Conservation (phyloP, 257 asterid species). For the Solanum chaucha region DNA sequence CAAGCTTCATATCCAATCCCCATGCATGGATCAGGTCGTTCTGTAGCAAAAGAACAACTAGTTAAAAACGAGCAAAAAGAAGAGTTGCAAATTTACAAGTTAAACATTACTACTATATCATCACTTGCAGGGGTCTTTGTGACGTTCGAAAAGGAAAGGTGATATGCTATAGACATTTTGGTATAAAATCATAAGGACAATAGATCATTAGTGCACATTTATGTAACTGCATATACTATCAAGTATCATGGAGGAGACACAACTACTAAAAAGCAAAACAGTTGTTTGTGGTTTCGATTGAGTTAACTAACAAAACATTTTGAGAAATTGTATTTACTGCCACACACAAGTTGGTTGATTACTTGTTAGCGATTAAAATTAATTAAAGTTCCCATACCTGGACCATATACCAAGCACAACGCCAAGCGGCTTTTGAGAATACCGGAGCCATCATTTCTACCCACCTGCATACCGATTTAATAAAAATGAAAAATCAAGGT, state of each 20-base stretch:
- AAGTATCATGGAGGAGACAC: not conserved
- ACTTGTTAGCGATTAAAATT: not conserved
- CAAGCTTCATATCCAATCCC: slow-evolving; percentile 91
- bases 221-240: not conserved
- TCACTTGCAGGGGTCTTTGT: not conserved
- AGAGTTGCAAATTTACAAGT: not conserved
- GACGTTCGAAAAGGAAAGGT: not conserved
- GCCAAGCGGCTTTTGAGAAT: slow-evolving; percentile 86
- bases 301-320: not conserved
- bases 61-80: not conserved
- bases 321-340: not conserved
- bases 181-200: not conserved
- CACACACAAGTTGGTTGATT: not conserved
- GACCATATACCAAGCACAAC: slow-evolving; percentile 80
- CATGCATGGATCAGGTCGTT: slow-evolving; percentile 95
- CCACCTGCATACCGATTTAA: slow-evolving; percentile 44
- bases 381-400: slow-evolving; percentile 38
- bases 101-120: not conserved
- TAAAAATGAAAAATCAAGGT: not conserved
- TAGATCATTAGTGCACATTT: not conserved
- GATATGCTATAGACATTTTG: not conserved
- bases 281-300: not conserved
- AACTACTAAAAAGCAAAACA: not conserved
- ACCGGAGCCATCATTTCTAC: slow-evolving; percentile 99
- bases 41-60: slow-evolving; percentile 20